A percentile compares a stretch with the other conserved stretches of the same genome.
These are phyloP conservation scores for Serendipita vermifera DNA, from an alignment of 768 basidiomycete genomes.

Conservation along the genomic window DNA sequence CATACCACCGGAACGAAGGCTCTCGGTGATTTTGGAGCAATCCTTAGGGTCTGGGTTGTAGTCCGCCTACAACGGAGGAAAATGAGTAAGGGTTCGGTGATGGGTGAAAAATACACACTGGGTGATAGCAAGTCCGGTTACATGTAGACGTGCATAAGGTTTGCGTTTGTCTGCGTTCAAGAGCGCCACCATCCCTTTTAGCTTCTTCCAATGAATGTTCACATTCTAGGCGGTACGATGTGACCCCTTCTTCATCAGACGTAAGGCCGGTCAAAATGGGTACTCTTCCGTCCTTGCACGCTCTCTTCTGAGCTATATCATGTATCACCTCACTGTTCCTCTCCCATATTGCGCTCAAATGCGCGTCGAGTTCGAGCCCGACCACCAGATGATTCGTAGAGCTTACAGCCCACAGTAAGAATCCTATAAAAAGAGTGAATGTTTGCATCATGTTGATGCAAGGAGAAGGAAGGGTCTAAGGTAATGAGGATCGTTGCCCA, in stretches of 20 bases:
- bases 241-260: background rate
- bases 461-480: no score
- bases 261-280: background rate
- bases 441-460: no score
- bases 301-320: background rate
- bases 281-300: background rate
- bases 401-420: no score
- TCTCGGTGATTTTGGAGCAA: background rate
- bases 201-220: background rate
- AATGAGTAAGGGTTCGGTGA: background rate
- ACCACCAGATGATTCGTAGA: no score
- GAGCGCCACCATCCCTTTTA: background rate
- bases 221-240: background rate
- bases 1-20: background rate
- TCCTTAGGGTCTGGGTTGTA: conserved; percentile 8
- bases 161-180: background rate
- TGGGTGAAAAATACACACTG: background rate
- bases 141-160: background rate
- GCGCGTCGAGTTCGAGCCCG: background rate
- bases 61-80: conserved; percentile 1
- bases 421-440: no score
- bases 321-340: background rate
- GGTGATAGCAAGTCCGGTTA: background rate
- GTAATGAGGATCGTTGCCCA: no score
- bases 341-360: background rate